A percentile compares a stretch with the other conserved stretches of the same genome.
phyloP scores from a whole-genome alignment of 768 basidiomycete genomes.

The Hemileccinum impolitum region DNA sequence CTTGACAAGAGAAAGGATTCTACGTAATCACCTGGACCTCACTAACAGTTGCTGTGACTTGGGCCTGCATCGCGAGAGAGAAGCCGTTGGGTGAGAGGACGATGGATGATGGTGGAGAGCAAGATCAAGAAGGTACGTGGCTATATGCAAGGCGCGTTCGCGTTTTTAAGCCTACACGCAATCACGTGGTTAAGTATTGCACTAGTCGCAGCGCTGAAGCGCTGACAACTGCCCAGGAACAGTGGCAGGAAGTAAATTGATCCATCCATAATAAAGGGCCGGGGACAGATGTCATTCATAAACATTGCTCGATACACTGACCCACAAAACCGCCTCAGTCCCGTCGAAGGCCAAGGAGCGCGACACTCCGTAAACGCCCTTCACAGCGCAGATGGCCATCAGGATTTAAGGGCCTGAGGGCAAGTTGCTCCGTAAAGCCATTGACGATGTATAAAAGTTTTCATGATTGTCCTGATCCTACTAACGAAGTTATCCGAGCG shows the following conservation, averaged over 20 bases:
- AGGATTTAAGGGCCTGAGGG: background rate
- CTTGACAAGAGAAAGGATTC: background rate
- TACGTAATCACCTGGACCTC: constrained; percentile 23
- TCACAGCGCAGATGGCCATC: background rate
- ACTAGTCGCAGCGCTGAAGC: no score
- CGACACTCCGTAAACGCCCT: background rate
- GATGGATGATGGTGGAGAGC: background rate
- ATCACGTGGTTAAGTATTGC: constrained; percentile 20
- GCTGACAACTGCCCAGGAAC: no score
- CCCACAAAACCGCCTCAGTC: background rate
- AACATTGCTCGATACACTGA: background rate
- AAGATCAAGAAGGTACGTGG: background rate
- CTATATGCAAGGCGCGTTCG: constrained; percentile 11
- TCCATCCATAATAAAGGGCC: background rate
- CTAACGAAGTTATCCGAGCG: constrained; percentile 55
- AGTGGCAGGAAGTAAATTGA: background rate
- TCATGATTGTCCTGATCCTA: constrained; percentile 41
- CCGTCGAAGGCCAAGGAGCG: background rate
- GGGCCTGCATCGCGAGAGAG: constrained; percentile 27
- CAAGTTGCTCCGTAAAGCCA: background rate
- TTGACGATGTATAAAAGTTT: background rate
- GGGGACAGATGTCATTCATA: background rate
- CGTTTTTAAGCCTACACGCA: constrained; percentile 7
- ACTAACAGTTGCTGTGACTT: constrained; percentile 12
- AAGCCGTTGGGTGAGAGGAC: background rate